phyloP scores from a whole-genome alignment of 805 yeast genomes.

The Yarrowia porcina region DNA sequence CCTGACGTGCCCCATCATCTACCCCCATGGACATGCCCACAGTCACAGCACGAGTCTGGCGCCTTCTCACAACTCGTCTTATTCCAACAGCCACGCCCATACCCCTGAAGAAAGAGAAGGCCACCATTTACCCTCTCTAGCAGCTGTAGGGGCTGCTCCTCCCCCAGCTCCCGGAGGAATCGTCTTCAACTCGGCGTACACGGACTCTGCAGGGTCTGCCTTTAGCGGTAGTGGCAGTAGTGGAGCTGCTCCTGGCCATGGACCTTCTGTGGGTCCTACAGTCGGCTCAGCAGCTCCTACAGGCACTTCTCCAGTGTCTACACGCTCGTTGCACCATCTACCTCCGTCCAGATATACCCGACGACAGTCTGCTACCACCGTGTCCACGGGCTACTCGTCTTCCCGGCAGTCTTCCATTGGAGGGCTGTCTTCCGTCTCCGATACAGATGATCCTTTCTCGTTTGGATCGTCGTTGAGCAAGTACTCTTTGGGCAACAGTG shows the following conservation, averaged over 20 bases:
- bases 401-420: slow-evolving; percentile 32
- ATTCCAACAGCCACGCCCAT: neutral
- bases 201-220: neutral
- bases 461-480: slow-evolving; percentile 31
- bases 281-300: neutral
- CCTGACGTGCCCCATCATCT: neutral
- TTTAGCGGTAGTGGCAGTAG: neutral
- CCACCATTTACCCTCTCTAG: neutral
- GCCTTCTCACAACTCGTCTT: neutral
- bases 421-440: slow-evolving; percentile 33
- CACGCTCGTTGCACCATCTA: neutral
- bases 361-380: slow-evolving; percentile 29
- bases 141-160: neutral
- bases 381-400: slow-evolving; percentile 29
- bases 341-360: slow-evolving; percentile 27
- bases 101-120: slow-evolving; percentile 12
- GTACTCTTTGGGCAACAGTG: slow-evolving; percentile 31
- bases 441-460: slow-evolving; percentile 34
- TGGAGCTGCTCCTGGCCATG: neutral
- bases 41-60: neutral
- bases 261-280: neutral
- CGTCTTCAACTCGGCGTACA: slow-evolving; percentile 13
- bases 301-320: neutral
- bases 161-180: neutral
- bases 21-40: neutral